Evolutionary conservation across 2,329 filamentous ascomycete species (phyloP).

Genomic region (Penicillium italicum): DNA sequence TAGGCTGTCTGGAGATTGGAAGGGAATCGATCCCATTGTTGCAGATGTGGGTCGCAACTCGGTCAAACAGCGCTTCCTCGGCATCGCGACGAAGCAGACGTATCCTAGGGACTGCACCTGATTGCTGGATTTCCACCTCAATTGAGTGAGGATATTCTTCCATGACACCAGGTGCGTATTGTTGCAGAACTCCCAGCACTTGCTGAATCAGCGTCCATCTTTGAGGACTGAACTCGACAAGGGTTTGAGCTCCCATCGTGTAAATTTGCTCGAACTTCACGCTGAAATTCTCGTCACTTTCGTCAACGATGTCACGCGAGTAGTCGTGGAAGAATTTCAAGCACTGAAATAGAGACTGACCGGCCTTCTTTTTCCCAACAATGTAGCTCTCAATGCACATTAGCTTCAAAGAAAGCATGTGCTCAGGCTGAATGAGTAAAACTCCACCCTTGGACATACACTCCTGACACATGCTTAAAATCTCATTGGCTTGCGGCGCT

Average conservation of each 20-base stretch:
- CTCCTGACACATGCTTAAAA: slow-evolving; percentile 42
- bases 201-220: slow-evolving; percentile 58
- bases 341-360: slow-evolving; percentile 4
- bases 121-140: slow-evolving; percentile 37
- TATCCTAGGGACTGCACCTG: slow-evolving; percentile 48
- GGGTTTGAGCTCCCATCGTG: slow-evolving; percentile 53
- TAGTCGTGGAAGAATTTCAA: slow-evolving; percentile 14
- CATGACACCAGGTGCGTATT: slow-evolving; percentile 31
- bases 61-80: slow-evolving; percentile 20
- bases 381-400: slow-evolving; percentile 54
- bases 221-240: slow-evolving; percentile 52
- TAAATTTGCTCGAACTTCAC: slow-evolving; percentile 62
- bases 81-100: slow-evolving; percentile 48
- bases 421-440: slow-evolving; percentile 60
- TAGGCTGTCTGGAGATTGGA: slow-evolving; percentile 40
- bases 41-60: slow-evolving; percentile 41
- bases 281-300: slow-evolving; percentile 63
- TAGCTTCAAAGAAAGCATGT: slow-evolving; percentile 61
- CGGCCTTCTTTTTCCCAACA: slow-evolving; percentile 8
- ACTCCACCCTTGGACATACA: slow-evolving; percentile 54
- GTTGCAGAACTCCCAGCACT: slow-evolving; percentile 48
- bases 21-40: slow-evolving; percentile 45
- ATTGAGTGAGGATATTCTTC: slow-evolving; percentile 38
- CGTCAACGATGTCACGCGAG: slow-evolving; percentile 59
- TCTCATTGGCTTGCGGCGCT: slow-evolving; percentile 25